Evolutionary conservation across 1,284 basidiomycete species (phyloP).

Genomic region (Bjerkandera adusta): DNA sequence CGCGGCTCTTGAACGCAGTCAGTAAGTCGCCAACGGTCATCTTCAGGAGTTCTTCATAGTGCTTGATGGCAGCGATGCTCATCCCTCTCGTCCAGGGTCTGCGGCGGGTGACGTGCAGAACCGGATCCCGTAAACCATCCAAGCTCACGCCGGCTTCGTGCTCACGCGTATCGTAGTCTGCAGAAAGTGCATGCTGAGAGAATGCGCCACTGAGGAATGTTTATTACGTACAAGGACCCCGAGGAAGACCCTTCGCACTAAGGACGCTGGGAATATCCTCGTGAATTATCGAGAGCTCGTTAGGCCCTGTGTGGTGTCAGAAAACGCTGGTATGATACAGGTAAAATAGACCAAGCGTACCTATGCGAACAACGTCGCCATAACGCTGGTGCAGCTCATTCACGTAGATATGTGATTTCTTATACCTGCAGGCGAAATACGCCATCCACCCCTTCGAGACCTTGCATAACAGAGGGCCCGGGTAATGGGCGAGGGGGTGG

Average conservation of each 20-base stretch:
- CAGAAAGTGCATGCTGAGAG: not conserved
- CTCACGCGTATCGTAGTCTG: conserved; percentile 15
- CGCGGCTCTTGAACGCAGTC: conserved; percentile 5
- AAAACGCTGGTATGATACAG: not conserved
- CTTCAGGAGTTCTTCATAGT: conserved; percentile 17
- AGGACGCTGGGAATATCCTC: conserved; percentile 9
- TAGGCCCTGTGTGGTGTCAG: conserved; percentile 9
- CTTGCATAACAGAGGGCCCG: conserved; percentile 15
- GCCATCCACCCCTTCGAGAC: conserved; percentile 10
- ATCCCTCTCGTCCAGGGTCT: conserved; percentile 20
- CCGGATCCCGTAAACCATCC: conserved; percentile 11
- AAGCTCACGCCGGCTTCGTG: conserved; percentile 11
- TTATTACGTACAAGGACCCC: too few relatives aligned
- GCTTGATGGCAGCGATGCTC: conserved; percentile 14
- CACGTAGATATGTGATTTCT: conserved; percentile 9
- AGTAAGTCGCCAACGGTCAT: conserved; percentile 6
- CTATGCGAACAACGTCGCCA: conserved; percentile 16
- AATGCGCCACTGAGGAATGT: not conserved
- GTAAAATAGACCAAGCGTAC: conserved; percentile 22
- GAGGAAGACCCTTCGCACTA: conserved; percentile 5
- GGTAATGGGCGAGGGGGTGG: conserved; percentile 18
- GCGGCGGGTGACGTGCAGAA: conserved; percentile 19
- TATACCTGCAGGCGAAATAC: conserved; percentile 5
- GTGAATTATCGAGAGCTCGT: conserved; percentile 15
- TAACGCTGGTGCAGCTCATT: conserved; percentile 11